Conservation (phyloP, 768 basidiomycete genomes). For the Lactifluus echinatus region DNA sequence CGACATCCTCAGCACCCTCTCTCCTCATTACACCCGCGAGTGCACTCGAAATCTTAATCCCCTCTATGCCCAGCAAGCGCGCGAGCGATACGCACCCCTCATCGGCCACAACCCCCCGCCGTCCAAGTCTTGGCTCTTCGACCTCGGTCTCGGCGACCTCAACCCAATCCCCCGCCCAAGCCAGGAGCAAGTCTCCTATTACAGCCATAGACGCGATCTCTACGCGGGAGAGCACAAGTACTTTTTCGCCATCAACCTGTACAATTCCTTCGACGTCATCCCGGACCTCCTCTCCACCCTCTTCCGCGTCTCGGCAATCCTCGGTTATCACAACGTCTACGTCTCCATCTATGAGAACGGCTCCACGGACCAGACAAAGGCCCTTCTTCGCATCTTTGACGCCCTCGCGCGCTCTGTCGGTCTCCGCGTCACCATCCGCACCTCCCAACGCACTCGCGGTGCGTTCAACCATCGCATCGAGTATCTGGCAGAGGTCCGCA, state of each 20-base stretch:
- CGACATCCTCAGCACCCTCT: slow-evolving; percentile 76
- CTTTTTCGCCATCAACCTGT: slow-evolving; percentile 98
- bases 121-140: slow-evolving; percentile 51
- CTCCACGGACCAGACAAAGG: slow-evolving; percentile 98
- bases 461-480: slow-evolving; percentile 99
- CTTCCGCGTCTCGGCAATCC: slow-evolving; percentile 83
- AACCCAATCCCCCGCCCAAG: slow-evolving; percentile 31
- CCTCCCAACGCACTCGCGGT: slow-evolving; percentile 85
- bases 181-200: slow-evolving; percentile 32
- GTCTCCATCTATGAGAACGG: slow-evolving; percentile 99
- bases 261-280: slow-evolving; percentile 98
- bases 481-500: slow-evolving; percentile 99
- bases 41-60: slow-evolving; percentile 82
- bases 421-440: slow-evolving; percentile 87
- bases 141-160: slow-evolving; percentile 34
- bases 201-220: slow-evolving; percentile 25
- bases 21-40: slow-evolving; percentile 88
- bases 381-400: slow-evolving; percentile 90
- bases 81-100: slow-evolving; percentile 76
- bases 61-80: slow-evolving; percentile 75
- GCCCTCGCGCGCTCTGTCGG: slow-evolving; percentile 85
- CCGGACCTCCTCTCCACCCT: slow-evolving; percentile 96
- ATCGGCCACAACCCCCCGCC: slow-evolving; percentile 65
- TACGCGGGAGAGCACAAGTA: slow-evolving; percentile 81
- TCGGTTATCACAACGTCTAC: slow-evolving; percentile 97